These are phyloP conservation scores for Gamsiella multidivaricata DNA, from an alignment of 192 early-diverging fungal species.

Conservation along the genomic window DNA sequence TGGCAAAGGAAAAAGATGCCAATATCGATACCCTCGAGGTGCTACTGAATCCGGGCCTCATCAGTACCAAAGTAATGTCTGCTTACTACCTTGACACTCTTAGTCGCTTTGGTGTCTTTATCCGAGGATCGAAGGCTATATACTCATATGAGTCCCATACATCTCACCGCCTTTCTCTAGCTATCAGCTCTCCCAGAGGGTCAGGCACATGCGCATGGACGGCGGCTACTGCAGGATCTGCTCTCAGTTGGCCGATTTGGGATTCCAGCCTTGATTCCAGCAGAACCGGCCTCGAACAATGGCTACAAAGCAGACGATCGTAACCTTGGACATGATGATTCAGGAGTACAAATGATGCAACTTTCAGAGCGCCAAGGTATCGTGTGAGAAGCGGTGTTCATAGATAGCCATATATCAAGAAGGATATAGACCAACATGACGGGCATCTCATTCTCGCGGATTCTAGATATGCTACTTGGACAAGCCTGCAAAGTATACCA, in stretches of 20 bases:
- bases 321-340: background rate
- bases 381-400: no score
- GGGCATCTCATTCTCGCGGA: background rate
- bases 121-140: no score
- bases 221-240: constrained; percentile 33
- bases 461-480: constrained; percentile 45
- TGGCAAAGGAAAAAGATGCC: background rate
- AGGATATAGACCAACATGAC: no score
- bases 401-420: no score
- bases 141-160: no score
- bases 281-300: background rate
- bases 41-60: constrained; percentile 31
- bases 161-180: no score
- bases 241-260: constrained; percentile 39
- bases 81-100: no score
- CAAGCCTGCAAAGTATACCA: constrained; percentile 38
- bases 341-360: constrained; percentile 33
- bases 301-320: constrained; percentile 2
- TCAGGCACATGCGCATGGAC: constrained; percentile 14
- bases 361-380: constrained; percentile 50
- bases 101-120: no score
- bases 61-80: constrained; percentile 24
- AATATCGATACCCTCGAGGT: constrained; percentile 47
- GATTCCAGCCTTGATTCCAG: constrained; percentile 21
- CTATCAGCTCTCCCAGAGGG: constrained; percentile 10